These are phyloP conservation scores for Phaeosphaeria sp. DNA, from an alignment of 2,329 filamentous ascomycete genomes.

Conservation along the genomic window DNA sequence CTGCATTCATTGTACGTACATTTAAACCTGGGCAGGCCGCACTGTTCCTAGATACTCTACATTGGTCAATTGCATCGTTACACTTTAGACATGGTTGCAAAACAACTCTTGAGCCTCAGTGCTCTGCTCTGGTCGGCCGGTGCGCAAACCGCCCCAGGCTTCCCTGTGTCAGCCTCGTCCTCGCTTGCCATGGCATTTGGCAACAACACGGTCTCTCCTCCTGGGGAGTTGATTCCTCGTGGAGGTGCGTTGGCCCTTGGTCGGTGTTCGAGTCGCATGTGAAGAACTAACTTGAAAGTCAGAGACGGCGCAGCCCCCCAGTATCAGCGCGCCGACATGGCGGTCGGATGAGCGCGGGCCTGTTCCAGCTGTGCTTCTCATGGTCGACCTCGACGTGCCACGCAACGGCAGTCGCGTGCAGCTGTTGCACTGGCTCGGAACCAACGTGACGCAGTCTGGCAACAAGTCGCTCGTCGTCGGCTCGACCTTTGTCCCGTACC, in stretches of 20 bases:
- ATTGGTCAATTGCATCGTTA: neutral
- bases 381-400: slow-evolving; percentile 43
- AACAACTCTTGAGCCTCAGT: slow-evolving; percentile 14
- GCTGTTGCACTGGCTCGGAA: slow-evolving; percentile 42
- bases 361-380: slow-evolving; percentile 30
- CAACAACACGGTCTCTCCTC: slow-evolving; percentile 40
- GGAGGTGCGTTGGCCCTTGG: slow-evolving; percentile 26
- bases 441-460: slow-evolving; percentile 27
- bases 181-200: slow-evolving; percentile 36
- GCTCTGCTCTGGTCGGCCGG: slow-evolving; percentile 19
- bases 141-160: slow-evolving; percentile 38
- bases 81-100: slow-evolving; percentile 18
- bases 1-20: neutral
- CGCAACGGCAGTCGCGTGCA: slow-evolving; percentile 38
- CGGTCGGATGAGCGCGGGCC: slow-evolving; percentile 10
- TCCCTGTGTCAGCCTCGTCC: slow-evolving; percentile 27
- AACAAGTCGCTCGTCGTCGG: slow-evolving; percentile 17
- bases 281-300: neutral
- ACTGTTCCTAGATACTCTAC: neutral
- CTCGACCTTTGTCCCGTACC: slow-evolving; percentile 27
- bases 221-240: slow-evolving; percentile 41
- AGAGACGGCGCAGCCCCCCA: slow-evolving; percentile 37
- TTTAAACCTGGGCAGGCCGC: neutral
- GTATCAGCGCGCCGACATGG: slow-evolving; percentile 27
- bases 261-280: neutral